Conservation (phyloP, 768 basidiomycete genomes). For the Trametes villosa region DNA sequence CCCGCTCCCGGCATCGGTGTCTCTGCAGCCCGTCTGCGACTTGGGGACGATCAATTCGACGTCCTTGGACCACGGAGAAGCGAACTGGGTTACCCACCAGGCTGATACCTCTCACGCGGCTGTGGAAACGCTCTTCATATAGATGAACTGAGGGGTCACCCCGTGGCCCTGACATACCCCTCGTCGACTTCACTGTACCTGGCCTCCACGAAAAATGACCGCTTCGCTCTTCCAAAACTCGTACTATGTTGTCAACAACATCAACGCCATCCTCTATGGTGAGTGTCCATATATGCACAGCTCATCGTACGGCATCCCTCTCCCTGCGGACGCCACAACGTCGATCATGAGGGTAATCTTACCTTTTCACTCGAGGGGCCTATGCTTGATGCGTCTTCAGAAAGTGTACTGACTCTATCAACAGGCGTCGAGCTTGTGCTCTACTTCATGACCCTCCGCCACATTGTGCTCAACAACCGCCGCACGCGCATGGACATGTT, state of each 20-base stretch:
- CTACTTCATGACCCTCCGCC: constrained; percentile 23
- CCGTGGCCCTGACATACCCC: too few relatives aligned
- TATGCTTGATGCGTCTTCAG: background rate
- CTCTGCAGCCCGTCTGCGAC: too few relatives aligned
- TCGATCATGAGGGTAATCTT: too few relatives aligned
- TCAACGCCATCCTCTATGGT: constrained; percentile 27
- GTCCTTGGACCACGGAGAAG: too few relatives aligned
- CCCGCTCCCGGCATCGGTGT: too few relatives aligned
- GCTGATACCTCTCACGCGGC: too few relatives aligned
- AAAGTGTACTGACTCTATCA: background rate
- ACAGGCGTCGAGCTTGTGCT: constrained; percentile 29
- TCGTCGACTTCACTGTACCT: background rate
- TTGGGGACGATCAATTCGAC: too few relatives aligned
- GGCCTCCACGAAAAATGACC: background rate
- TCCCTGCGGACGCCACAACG: too few relatives aligned
- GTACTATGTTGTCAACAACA: constrained; percentile 23
- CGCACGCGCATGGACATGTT: constrained; percentile 20
- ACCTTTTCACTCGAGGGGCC: too few relatives aligned
- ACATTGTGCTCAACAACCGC: constrained; percentile 11
- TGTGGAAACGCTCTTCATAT: too few relatives aligned
- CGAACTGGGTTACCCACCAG: too few relatives aligned
- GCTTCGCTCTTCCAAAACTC: constrained; percentile 25
- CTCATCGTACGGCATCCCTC: background rate
- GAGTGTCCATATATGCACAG: background rate
- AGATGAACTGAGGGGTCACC: too few relatives aligned